These are phyloP conservation scores for Chrysochromulina parva DNA, from an alignment of 78 protist species.

Conservation along the genomic window DNA sequence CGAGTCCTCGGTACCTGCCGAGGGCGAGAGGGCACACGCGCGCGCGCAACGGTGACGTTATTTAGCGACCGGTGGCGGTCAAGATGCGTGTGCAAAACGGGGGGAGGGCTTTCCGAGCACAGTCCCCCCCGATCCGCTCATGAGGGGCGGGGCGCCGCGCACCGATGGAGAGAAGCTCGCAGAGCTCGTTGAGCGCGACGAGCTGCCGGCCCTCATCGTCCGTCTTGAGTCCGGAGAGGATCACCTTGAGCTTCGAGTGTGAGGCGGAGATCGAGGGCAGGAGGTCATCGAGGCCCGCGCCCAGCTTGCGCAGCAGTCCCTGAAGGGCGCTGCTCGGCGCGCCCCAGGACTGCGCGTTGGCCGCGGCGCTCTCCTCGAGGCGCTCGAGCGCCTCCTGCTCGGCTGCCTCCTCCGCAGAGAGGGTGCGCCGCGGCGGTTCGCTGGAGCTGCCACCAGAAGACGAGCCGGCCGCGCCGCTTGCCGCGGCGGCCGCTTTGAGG, in stretches of 20 bases:
- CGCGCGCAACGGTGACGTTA: too few relatives aligned
- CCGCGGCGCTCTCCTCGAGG: background rate
- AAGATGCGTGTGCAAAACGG: background rate
- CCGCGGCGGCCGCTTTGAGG: too few relatives aligned
- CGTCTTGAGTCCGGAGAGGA: background rate
- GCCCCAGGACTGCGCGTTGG: background rate
- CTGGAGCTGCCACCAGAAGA: background rate
- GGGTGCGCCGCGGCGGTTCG: background rate
- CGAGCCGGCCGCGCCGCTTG: too few relatives aligned
- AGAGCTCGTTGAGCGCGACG: constrained; percentile 66
- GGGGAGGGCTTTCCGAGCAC: too few relatives aligned
- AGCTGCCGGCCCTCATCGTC: constrained; percentile 49
- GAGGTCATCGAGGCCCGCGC: background rate
- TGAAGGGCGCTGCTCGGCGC: background rate
- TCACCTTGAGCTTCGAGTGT: background rate
- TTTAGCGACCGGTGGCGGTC: background rate
- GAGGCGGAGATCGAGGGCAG: background rate
- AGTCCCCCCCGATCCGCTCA: too few relatives aligned
- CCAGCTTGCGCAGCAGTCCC: constrained; percentile 28
- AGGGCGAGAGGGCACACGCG: background rate
- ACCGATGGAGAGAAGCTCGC: constrained; percentile 79
- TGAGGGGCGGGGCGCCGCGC: constrained; percentile 33
- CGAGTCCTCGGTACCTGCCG: constrained; percentile 76
- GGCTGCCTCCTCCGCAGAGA: background rate
- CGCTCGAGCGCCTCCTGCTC: background rate